Evolutionary conservation across 2,329 filamentous ascomycete genomes (phyloP).

Genomic region (Cephalotrichum gorgonifer): DNA sequence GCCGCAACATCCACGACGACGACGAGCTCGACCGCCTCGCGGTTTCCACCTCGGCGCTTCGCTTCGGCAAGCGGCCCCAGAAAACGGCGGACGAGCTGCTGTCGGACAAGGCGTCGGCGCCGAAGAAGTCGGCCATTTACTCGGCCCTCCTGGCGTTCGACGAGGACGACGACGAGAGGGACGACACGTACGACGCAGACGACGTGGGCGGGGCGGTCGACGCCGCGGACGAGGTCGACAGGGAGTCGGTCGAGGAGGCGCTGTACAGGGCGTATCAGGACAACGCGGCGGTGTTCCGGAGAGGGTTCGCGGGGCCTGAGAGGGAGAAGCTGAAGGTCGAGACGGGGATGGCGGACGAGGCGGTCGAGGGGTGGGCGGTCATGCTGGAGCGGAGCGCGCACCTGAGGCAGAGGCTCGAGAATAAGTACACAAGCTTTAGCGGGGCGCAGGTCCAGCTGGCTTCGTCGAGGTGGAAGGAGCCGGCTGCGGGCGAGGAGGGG

Average conservation of each 20-base stretch:
- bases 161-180: slow-evolving; percentile 88
- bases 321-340: slow-evolving; percentile 58
- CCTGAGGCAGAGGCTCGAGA: slow-evolving; percentile 59
- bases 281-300: slow-evolving; percentile 54
- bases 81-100: slow-evolving; percentile 65
- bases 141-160: slow-evolving; percentile 85
- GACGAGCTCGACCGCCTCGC: slow-evolving; percentile 69
- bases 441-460: slow-evolving; percentile 56
- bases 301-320: slow-evolving; percentile 53
- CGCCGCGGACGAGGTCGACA: slow-evolving; percentile 41
- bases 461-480: slow-evolving; percentile 49
- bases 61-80: slow-evolving; percentile 62
- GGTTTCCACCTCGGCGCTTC: slow-evolving; percentile 56
- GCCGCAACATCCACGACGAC: slow-evolving; percentile 68
- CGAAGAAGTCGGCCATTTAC: slow-evolving; percentile 76
- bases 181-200: slow-evolving; percentile 89
- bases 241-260: slow-evolving; percentile 53
- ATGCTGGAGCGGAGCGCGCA: slow-evolving; percentile 70
- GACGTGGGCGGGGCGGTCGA: slow-evolving; percentile 89
- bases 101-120: slow-evolving; percentile 50
- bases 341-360: slow-evolving; percentile 86
- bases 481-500: slow-evolving; percentile 22
- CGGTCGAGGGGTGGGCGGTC: slow-evolving; percentile 86
- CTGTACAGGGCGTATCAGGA: slow-evolving; percentile 65
- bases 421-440: slow-evolving; percentile 53